Evolutionary conservation across 2,329 filamentous ascomycete genomes (phyloP), one percentile per base, ranked within the genome.

Genomic region (Aaosphaeria pasadenensis): DNA sequence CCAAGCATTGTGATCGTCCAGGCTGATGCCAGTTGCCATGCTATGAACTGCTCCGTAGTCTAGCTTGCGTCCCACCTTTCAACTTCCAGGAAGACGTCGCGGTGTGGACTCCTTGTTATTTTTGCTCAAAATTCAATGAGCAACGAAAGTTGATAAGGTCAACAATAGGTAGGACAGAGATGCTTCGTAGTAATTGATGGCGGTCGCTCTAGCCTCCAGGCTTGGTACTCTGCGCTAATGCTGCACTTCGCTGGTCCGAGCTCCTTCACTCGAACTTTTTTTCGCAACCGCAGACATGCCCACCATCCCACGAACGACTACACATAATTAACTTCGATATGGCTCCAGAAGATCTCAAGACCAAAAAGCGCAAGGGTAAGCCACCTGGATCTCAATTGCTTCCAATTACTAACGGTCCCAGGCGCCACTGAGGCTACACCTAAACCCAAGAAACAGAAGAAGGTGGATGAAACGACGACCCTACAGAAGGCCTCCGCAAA

Each of bases 311-410:
- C 48, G 45, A 52, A 11, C 30, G 42, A 44, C 38, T 4, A 11
- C 42, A 50, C 46, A 50, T 43, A 53, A 43, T 47, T 35, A 36
- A 45, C 45, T 17, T 49, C 47, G 67, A 62, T 69, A 83, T 83
- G 80, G 78, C 77, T 46, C 74, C 74, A 54, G 78, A 78, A 59
- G 63, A 66, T 32, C 70, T 72, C 55, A 79, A 78, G 57, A 71
- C 70, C 38, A 82, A 78, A 64, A 82, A 82, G 75, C 76, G 77
- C 68, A 80, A 80, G 62, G 74, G 77, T 77, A 66, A 38, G 62
- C 35, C 1, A 7, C 42, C n/a, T 43, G 5, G 9, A 31, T 32
- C 11, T 30, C 29, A 51, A 44, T 48, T 46, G 56, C 9, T 28
- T 30, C 11, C 30, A n/a, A 36, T n/a, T 36, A 9, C 33, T 36